Percentiles rank a stretch among this genome's conserved stretches.
Evolutionary conservation across 345 rosid genomes (phyloP).

Genomic region (Ceriops tagal): DNA sequence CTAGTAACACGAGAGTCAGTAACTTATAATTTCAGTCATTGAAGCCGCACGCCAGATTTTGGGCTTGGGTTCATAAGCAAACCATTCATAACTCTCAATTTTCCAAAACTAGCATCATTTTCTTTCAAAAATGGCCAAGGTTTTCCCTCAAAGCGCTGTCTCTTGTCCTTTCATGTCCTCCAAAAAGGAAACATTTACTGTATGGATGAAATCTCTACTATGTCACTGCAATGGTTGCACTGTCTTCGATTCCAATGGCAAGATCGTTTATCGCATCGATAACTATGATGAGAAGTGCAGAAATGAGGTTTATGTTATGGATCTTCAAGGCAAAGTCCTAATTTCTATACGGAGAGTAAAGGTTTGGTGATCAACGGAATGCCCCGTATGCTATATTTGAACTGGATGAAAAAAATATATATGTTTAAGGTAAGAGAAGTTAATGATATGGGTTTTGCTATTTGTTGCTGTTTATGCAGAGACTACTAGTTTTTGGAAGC

Average conservation of each 20-base stretch:
- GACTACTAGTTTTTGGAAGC: constrained; percentile 15
- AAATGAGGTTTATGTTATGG: constrained; percentile 41
- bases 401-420: not conserved
- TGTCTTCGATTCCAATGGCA: constrained; percentile 36
- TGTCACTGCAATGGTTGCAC: constrained; percentile 48
- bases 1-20: no score
- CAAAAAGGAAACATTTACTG: constrained; percentile 31
- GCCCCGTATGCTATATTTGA: not conserved
- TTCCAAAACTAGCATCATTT: not conserved
- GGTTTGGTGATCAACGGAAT: constrained; percentile 17
- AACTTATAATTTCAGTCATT: no score
- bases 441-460: not conserved
- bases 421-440: not conserved
- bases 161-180: constrained; percentile 18
- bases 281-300: constrained; percentile 40
- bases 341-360: constrained; percentile 30
- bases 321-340: constrained; percentile 41
- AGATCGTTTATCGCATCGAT: constrained; percentile 40
- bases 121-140: constrained; percentile 26
- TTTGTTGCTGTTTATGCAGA: constrained; percentile 19
- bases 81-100: no score
- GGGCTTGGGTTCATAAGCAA: no score
- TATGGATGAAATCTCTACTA: constrained; percentile 53
- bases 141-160: constrained; percentile 16
- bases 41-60: no score